Evolutionary conservation across 768 basidiomycete species (phyloP).

Genomic region (Lentinula lateritia): DNA sequence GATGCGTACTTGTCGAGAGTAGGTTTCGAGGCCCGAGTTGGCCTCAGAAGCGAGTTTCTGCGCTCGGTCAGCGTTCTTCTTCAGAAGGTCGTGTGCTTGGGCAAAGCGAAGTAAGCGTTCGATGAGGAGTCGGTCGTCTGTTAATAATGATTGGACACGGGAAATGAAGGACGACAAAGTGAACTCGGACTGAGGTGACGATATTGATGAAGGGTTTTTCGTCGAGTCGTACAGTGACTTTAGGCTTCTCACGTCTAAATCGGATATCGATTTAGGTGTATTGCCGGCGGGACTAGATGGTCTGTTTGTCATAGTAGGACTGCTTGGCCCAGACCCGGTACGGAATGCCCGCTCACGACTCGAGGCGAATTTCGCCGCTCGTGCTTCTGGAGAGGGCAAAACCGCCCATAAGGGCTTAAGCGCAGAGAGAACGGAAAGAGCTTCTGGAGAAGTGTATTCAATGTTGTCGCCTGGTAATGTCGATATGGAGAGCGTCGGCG

Average conservation of each 20-base stretch:
- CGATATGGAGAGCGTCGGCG: constrained; percentile 22
- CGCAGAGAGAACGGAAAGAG: constrained; percentile 50
- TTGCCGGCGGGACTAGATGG: constrained; percentile 26
- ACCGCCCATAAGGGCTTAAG: constrained; percentile 75
- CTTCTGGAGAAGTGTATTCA: constrained; percentile 32
- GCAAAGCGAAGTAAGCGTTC: constrained; percentile 82
- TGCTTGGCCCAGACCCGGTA: constrained; percentile 35
- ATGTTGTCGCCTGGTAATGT: constrained; percentile 11
- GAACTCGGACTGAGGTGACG: constrained; percentile 29
- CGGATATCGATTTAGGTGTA: constrained; percentile 54
- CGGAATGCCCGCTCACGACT: constrained; percentile 39
- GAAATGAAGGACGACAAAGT: constrained; percentile 71
- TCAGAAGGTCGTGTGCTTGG: constrained; percentile 84
- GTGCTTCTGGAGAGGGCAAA: constrained; percentile 80
- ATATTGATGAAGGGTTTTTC: constrained; percentile 12
- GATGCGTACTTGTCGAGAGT: constrained; percentile 80
- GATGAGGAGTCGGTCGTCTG: constrained; percentile 80
- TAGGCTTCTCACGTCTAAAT: constrained; percentile 82
- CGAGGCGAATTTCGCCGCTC: constrained; percentile 54
- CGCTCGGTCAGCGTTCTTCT: constrained; percentile 88
- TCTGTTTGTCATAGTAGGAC: constrained; percentile 10
- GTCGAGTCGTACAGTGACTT: constrained; percentile 67
- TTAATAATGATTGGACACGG: constrained; percentile 75
- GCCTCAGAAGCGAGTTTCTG: constrained; percentile 88
- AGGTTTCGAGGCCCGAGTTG: constrained; percentile 73